Evolutionary conservation across 1,284 basidiomycete genomes (phyloP).

Genomic region (Fistulina hepatica): DNA sequence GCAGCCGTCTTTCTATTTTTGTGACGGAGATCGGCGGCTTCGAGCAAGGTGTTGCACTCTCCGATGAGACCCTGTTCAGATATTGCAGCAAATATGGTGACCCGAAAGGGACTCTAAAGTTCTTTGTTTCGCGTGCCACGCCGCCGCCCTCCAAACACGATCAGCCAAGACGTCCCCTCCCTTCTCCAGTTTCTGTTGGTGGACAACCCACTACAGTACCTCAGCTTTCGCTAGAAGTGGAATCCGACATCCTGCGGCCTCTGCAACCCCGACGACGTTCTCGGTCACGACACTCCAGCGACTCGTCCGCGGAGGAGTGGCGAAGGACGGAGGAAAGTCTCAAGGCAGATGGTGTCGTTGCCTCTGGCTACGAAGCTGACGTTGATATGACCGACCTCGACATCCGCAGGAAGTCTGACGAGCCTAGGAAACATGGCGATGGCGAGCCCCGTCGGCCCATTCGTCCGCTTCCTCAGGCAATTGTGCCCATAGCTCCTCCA

Average conservation of each 20-base stretch:
- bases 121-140: constrained; percentile 59
- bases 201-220: constrained; percentile 41
- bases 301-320: constrained; percentile 59
- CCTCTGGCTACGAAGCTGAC: constrained; percentile 58
- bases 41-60: constrained; percentile 61
- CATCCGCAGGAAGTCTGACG: constrained; percentile 38
- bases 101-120: constrained; percentile 66
- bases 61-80: constrained; percentile 56
- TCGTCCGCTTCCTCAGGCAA: constrained; percentile 27
- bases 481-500: constrained; percentile 14
- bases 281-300: constrained; percentile 51
- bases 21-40: constrained; percentile 74
- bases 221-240: constrained; percentile 38
- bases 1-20: constrained; percentile 68
- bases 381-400: constrained; percentile 45
- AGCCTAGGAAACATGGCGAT: too few species aligned
- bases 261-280: constrained; percentile 41
- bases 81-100: constrained; percentile 69
- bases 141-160: constrained; percentile 52
- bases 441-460: constrained; percentile 30
- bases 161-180: constrained; percentile 24
- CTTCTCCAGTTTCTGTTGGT: constrained; percentile 27
- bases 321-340: constrained; percentile 38
- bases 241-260: constrained; percentile 28
- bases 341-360: too few species aligned